A percentile compares a stretch with the other conserved stretches of the same genome.
Conservation (phyloP, 306 rosid genomes). For the Elaeagnus macrophylla region DNA sequence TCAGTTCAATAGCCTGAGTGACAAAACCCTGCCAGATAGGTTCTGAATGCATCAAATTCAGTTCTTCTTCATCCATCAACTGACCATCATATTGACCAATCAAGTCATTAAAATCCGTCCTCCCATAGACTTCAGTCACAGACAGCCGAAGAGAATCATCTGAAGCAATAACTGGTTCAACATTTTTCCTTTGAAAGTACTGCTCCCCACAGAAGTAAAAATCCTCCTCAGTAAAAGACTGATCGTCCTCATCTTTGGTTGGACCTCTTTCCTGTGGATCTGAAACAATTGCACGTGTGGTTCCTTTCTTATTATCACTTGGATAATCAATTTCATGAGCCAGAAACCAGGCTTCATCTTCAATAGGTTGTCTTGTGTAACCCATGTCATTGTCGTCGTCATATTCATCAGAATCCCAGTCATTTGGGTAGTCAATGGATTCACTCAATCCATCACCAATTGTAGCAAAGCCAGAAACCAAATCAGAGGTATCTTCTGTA, state of each 20-base stretch:
- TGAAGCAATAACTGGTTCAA: slow-evolving; percentile 52
- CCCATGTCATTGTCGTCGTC: slow-evolving; percentile 93
- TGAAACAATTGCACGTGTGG: slow-evolving; percentile 77
- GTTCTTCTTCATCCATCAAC: slow-evolving; percentile 81
- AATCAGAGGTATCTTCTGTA: slow-evolving; percentile 85
- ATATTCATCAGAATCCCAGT: slow-evolving; percentile 99
- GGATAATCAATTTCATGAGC: slow-evolving; percentile 99
- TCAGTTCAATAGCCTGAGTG: slow-evolving; percentile 62
- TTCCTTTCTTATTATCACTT: slow-evolving; percentile 92
- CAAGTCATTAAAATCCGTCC: slow-evolving; percentile 50
- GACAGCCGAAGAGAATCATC: slow-evolving; percentile 64
- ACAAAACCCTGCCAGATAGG: slow-evolving; percentile 98
- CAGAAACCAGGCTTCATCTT: slow-evolving; percentile 97
- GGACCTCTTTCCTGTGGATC: slow-evolving; percentile 73
- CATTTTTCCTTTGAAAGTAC: slow-evolving; percentile 59
- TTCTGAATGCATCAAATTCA: slow-evolving; percentile 76
- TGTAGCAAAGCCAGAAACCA: slow-evolving; percentile 96
- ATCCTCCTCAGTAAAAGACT: slow-evolving; percentile 94
- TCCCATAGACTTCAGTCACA: slow-evolving; percentile 64
- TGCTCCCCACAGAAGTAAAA: slow-evolving; percentile 90
- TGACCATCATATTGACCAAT: slow-evolving; percentile 86
- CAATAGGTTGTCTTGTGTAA: slow-evolving; percentile 96
- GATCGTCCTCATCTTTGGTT: slow-evolving; percentile 85
- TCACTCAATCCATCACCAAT: slow-evolving; percentile 92
- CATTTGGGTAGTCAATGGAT: slow-evolving; percentile 79